Percentiles rank a stretch among this genome's conserved stretches.
phyloP scores from a whole-genome alignment of 495 filamentous ascomycete species.

The Talaromyces borbonicus region DNA sequence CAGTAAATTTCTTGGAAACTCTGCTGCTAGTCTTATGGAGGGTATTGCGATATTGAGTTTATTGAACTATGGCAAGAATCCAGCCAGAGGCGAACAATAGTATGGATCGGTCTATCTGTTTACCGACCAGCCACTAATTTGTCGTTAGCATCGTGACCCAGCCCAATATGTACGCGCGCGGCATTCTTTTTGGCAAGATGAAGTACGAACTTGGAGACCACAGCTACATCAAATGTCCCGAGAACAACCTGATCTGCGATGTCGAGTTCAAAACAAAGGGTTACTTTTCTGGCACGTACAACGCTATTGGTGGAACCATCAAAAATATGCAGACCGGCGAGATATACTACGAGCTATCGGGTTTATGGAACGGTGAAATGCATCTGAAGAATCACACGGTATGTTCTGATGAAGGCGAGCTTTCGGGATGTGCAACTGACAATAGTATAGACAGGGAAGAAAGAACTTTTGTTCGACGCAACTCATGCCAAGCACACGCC shows the following conservation, averaged over 20 bases:
- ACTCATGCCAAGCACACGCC: slow-evolving; percentile 62
- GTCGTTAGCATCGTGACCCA: slow-evolving; percentile 73
- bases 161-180: slow-evolving; percentile 98
- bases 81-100: slow-evolving; percentile 71
- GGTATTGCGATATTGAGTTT: slow-evolving; percentile 81
- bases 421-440: not conserved
- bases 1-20: slow-evolving; percentile 94
- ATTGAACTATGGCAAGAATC: slow-evolving; percentile 60
- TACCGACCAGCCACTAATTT: slow-evolving; percentile 8
- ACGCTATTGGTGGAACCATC: slow-evolving; percentile 88
- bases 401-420: slow-evolving; percentile 15
- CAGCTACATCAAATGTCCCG: slow-evolving; percentile 87
- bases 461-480: slow-evolving; percentile 84
- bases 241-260: slow-evolving; percentile 76
- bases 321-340: slow-evolving; percentile 83
- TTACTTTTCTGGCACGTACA: slow-evolving; percentile 92
- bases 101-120: slow-evolving; percentile 21
- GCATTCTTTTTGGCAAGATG: slow-evolving; percentile 98
- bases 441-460: slow-evolving; percentile 62
- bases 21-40: slow-evolving; percentile 97
- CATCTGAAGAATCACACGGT: slow-evolving; percentile 73
- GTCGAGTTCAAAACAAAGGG: slow-evolving; percentile 99
- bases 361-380: slow-evolving; percentile 94
- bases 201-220: slow-evolving; percentile 98
- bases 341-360: slow-evolving; percentile 78